phyloP scores from a whole-genome alignment of 1,284 basidiomycete species.

The Trametes sp. region DNA sequence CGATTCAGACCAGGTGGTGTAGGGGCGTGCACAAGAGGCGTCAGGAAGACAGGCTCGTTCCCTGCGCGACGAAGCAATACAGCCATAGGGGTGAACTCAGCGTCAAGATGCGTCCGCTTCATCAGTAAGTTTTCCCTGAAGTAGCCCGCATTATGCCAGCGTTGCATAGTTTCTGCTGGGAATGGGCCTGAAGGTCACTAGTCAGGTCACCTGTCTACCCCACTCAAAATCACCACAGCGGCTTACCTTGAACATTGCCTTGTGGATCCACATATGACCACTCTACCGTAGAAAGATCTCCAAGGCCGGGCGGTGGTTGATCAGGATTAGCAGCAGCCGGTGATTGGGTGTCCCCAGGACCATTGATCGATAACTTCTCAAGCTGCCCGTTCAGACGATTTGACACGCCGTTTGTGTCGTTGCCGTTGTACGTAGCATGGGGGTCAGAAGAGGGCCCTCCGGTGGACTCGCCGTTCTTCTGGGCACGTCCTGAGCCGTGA shows the following conservation, averaged over 20 bases:
- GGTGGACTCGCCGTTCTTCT: slow-evolving; percentile 13
- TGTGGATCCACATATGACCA: slow-evolving; percentile 95
- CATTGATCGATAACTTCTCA: slow-evolving; percentile 18
- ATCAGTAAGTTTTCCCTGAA: slow-evolving; percentile 88
- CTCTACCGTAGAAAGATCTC: slow-evolving; percentile 74
- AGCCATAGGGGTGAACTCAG: slow-evolving; percentile 69
- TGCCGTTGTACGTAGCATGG: neutral
- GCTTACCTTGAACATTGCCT: slow-evolving; percentile 86
- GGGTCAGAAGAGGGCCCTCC: slow-evolving; percentile 7
- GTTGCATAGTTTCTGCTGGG: slow-evolving; percentile 91
- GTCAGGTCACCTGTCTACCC: slow-evolving; percentile 16
- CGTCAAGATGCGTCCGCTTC: slow-evolving; percentile 76
- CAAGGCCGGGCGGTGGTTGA: slow-evolving; percentile 49
- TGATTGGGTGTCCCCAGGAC: slow-evolving; percentile 9
- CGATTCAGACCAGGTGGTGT: slow-evolving; percentile 64
- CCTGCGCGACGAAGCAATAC: slow-evolving; percentile 60
- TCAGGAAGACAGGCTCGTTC: slow-evolving; percentile 69
- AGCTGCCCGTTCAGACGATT: slow-evolving; percentile 19
- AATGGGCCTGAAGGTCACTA: slow-evolving; percentile 77
- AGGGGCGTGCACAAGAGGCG: slow-evolving; percentile 50
- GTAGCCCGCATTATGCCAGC: slow-evolving; percentile 94
- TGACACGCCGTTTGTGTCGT: neutral
- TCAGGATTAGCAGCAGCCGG: slow-evolving; percentile 8
- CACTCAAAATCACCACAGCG: neutral
- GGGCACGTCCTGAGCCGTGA: slow-evolving; percentile 21